phyloP scores from a whole-genome alignment of 805 yeast genomes.

The Saturnispora kantuleensis region DNA sequence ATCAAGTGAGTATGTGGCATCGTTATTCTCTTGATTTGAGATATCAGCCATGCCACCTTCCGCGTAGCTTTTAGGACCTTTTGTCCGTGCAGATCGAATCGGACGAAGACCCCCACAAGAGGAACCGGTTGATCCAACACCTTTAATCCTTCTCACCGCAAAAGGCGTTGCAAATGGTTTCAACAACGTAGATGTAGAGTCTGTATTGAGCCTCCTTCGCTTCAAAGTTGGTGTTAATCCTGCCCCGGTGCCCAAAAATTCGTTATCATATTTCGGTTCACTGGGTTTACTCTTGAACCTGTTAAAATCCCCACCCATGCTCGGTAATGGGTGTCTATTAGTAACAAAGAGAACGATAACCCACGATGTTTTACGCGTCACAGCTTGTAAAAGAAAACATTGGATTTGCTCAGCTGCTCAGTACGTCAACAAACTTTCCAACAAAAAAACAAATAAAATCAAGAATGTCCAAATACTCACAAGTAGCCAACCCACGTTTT shows the following conservation, averaged over 20 bases:
- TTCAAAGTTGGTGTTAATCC: conserved; percentile 49
- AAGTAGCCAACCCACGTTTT: conserved; percentile 30
- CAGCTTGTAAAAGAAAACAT: neutral
- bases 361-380: neutral
- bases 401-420: conserved; percentile 2
- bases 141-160: neutral
- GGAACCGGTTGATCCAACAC: too few relatives aligned
- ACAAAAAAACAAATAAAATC: conserved; percentile 25
- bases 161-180: conserved; percentile 67
- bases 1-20: conserved; percentile 7
- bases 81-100: conserved; percentile 22
- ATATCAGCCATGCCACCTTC: conserved; percentile 25
- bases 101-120: neutral
- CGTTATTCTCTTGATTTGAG: conserved; percentile 16
- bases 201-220: conserved; percentile 44
- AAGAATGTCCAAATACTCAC: conserved; percentile 34
- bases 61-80: conserved; percentile 33
- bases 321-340: neutral
- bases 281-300: conserved; percentile 12
- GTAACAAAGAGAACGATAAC: neutral
- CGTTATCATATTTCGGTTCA: conserved; percentile 15
- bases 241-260: conserved; percentile 58
- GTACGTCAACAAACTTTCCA: conserved; percentile 16
- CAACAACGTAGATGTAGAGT: conserved; percentile 39
- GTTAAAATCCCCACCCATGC: conserved; percentile 10